Conservation (phyloP, 176 grass and related monocot species). For the Cymbopogon citratus region DNA sequence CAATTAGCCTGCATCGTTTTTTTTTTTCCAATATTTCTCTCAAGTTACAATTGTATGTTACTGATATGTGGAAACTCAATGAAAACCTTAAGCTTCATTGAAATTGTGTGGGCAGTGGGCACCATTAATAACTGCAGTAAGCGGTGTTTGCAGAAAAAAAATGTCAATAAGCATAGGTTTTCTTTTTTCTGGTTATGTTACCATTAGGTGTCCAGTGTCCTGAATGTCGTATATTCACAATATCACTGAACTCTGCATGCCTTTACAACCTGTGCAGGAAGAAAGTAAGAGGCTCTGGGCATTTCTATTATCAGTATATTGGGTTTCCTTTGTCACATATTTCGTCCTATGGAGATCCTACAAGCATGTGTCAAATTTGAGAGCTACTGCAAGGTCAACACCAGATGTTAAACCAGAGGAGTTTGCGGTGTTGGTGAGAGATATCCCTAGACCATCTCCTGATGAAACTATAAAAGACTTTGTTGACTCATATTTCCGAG, state of each 20-base stretch:
- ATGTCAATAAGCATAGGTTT: neutral
- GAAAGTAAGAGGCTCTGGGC: slow-evolving; percentile 53
- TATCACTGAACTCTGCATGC: neutral
- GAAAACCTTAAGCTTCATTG: no score
- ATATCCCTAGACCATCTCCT: slow-evolving; percentile 41
- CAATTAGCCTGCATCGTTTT: neutral
- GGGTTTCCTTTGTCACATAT: slow-evolving; percentile 83
- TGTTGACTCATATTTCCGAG: slow-evolving; percentile 76
- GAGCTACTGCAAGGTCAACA: slow-evolving; percentile 60
- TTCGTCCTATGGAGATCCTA: slow-evolving; percentile 88
- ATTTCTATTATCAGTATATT: slow-evolving; percentile 67
- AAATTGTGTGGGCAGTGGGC: no score
- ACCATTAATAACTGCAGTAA: neutral
- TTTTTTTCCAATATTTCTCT: neutral
- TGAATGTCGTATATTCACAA: neutral
- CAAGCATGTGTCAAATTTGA: slow-evolving; percentile 71
- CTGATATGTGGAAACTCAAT: no score
- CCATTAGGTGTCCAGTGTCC: neutral
- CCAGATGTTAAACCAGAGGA: slow-evolving; percentile 66
- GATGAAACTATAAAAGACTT: slow-evolving; percentile 70
- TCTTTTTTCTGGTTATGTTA: neutral
- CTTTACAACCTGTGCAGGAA: slow-evolving; percentile 36
- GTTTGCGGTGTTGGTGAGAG: slow-evolving; percentile 71
- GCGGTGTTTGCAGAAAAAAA: neutral
- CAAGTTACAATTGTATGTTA: neutral